phyloP scores from a whole-genome alignment of 495 filamentous ascomycete genomes.

The Xylona heveae region DNA sequence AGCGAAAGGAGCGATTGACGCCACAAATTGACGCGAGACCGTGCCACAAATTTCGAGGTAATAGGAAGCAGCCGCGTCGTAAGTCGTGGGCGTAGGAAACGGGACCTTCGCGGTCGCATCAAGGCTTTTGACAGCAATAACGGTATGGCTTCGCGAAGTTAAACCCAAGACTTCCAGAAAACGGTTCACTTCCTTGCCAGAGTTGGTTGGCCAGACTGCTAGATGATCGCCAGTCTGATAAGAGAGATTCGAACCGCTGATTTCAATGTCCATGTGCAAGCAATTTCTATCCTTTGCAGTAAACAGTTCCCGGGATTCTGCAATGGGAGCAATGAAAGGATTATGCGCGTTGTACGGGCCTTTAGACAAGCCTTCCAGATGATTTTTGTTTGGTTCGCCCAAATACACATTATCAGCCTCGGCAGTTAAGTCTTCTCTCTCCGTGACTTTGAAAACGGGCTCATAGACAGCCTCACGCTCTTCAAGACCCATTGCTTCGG shows the following conservation, averaged over 20 bases:
- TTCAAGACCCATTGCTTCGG: slow-evolving; percentile 65
- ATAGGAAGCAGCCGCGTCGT: slow-evolving; percentile 82
- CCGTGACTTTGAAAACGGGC: slow-evolving; percentile 65
- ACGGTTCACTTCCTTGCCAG: slow-evolving; percentile 77
- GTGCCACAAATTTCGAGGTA: slow-evolving; percentile 94
- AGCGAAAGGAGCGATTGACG: slow-evolving; percentile 71
- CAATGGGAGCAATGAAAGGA: slow-evolving; percentile 89
- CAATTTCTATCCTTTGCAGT: slow-evolving; percentile 85
- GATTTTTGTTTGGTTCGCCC: slow-evolving; percentile 90
- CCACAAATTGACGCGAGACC: slow-evolving; percentile 88
- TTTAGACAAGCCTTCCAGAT: slow-evolving; percentile 65
- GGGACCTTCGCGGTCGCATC: slow-evolving; percentile 95
- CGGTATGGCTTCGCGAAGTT: slow-evolving; percentile 50
- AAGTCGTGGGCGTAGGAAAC: slow-evolving; percentile 93
- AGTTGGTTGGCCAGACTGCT: slow-evolving; percentile 92
- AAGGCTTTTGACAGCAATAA: slow-evolving; percentile 78
- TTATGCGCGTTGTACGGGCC: slow-evolving; percentile 95
- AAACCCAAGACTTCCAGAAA: slow-evolving; percentile 68
- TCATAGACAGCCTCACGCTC: slow-evolving; percentile 96
- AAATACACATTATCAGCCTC: slow-evolving; percentile 83
- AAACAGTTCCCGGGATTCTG: slow-evolving; percentile 77
- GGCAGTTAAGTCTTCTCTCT: slow-evolving; percentile 48
- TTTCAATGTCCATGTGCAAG: slow-evolving; percentile 88
- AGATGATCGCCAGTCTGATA: slow-evolving; percentile 98
- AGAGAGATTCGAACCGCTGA: slow-evolving; percentile 62